Evolutionary conservation across 768 basidiomycete genomes (phyloP).

Genomic region (Termitomyces sp.): DNA sequence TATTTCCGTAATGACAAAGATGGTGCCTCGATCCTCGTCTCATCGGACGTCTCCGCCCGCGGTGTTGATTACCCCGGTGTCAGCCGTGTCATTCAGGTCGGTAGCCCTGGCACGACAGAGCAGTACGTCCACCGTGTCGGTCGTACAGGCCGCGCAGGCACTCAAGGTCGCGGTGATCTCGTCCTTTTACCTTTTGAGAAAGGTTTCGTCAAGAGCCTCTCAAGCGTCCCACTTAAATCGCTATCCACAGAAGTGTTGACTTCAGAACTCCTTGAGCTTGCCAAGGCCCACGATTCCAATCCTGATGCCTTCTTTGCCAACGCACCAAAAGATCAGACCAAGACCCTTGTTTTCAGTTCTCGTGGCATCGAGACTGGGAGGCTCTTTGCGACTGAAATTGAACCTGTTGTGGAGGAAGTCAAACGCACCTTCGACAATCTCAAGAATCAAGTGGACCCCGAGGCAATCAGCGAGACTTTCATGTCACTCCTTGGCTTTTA

Average conservation of each 20-base stretch:
- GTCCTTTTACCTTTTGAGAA: slow-evolving; percentile 78
- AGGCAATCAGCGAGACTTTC: slow-evolving; percentile 56
- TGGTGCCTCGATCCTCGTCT: slow-evolving; percentile 63
- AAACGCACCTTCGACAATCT: slow-evolving; percentile 25
- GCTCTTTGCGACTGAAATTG: slow-evolving; percentile 14
- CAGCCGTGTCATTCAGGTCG: slow-evolving; percentile 88
- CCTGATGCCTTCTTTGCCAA: slow-evolving; percentile 28
- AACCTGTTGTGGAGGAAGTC: slow-evolving; percentile 21
- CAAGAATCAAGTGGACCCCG: slow-evolving; percentile 35
- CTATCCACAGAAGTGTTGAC: slow-evolving; percentile 44
- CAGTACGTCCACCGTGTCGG: slow-evolving; percentile 86
- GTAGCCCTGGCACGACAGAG: slow-evolving; percentile 63
- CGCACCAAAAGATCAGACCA: neutral
- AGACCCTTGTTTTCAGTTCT: neutral
- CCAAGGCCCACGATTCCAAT: slow-evolving; percentile 42
- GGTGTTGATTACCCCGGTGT: slow-evolving; percentile 88
- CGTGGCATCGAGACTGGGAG: neutral
- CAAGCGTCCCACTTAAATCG: slow-evolving; percentile 64
- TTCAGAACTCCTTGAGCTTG: slow-evolving; percentile 40
- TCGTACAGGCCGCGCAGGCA: slow-evolving; percentile 71
- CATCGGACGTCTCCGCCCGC: slow-evolving; percentile 85
- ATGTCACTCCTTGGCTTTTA: slow-evolving; percentile 73
- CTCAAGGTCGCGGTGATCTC: slow-evolving; percentile 68
- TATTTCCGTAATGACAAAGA: slow-evolving; percentile 52
- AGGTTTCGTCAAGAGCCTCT: slow-evolving; percentile 59